Conservation (phyloP, 768 basidiomycete species). For the Galerina sulciceps region DNA sequence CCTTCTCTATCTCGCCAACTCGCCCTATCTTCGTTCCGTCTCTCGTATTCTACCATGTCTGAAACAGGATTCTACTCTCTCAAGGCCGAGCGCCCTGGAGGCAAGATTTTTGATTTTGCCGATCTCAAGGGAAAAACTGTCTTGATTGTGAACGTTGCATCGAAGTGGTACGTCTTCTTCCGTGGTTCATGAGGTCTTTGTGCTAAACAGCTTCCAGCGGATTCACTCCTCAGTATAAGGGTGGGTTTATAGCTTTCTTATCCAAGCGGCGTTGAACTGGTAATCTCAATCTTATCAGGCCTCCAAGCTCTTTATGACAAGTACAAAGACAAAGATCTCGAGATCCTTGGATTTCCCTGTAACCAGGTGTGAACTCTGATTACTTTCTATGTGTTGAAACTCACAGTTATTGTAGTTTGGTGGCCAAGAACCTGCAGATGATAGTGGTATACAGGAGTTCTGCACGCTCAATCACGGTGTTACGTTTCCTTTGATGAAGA, state of each 20-base stretch:
- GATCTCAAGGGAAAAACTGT: slow-evolving; percentile 79
- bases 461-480: slow-evolving; percentile 88
- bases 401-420: slow-evolving; percentile 59
- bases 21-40: not conserved
- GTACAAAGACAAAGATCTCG: slow-evolving; percentile 75
- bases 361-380: slow-evolving; percentile 61
- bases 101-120: slow-evolving; percentile 61
- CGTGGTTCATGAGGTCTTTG: not conserved
- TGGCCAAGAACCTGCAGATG: slow-evolving; percentile 83
- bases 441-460: slow-evolving; percentile 74
- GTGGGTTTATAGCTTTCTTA: slow-evolving; percentile 29
- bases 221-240: slow-evolving; percentile 84
- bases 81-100: slow-evolving; percentile 65
- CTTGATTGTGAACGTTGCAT: slow-evolving; percentile 79
- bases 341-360: slow-evolving; percentile 90
- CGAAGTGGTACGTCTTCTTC: slow-evolving; percentile 58
- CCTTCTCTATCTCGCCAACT: not conserved
- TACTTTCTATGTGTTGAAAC: not conserved
- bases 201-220: slow-evolving; percentile 48
- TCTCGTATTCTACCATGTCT: slow-evolving; percentile 33
- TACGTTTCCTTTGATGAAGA: slow-evolving; percentile 89
- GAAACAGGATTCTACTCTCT: slow-evolving; percentile 64
- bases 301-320: slow-evolving; percentile 83
- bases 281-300: slow-evolving; percentile 41
- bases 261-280: not conserved